These are phyloP conservation scores for Citrullus amarus DNA, from an alignment of 306 rosid genomes.

Conservation along the genomic window DNA sequence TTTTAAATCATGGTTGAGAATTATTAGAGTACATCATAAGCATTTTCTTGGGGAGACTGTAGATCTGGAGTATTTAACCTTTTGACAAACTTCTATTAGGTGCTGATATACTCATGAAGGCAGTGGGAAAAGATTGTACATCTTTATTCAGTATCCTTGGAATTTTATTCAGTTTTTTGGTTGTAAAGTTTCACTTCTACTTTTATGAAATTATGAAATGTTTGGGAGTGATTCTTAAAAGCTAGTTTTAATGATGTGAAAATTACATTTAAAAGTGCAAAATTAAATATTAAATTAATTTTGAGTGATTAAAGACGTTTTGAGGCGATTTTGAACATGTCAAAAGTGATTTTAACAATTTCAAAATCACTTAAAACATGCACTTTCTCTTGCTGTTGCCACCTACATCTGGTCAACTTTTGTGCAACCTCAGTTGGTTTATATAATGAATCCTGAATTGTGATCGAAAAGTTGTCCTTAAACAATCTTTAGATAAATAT, in stretches of 20 bases:
- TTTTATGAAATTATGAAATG: not conserved
- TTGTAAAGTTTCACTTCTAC: not conserved
- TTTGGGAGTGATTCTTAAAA: no score
- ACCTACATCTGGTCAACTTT: not conserved
- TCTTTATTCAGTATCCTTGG: slow-evolving; percentile 87
- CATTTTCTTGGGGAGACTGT: not conserved
- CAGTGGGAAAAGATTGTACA: slow-evolving; percentile 92
- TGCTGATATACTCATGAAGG: slow-evolving; percentile 79
- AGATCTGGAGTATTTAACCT: slow-evolving; percentile 1
- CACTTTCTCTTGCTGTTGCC: not conserved
- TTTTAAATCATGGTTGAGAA: not conserved
- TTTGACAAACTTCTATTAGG: slow-evolving; percentile 33
- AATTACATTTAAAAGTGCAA: no score
- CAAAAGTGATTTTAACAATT: no score
- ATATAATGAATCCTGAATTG: not conserved
- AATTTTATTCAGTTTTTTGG: slow-evolving; percentile 7
- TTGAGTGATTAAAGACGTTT: no score
- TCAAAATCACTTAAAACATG: no score
- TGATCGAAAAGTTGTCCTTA: not conserved
- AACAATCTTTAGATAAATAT: slow-evolving; percentile 52
- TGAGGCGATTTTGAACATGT: no score
- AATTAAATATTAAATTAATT: no score
- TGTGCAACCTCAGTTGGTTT: not conserved
- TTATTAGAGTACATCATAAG: not conserved
- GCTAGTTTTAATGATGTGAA: no score